Evolutionary conservation across 257 asterid species (phyloP), one percentile per base, ranked within the genome.

Genomic region (Ligustrum vulgare): DNA sequence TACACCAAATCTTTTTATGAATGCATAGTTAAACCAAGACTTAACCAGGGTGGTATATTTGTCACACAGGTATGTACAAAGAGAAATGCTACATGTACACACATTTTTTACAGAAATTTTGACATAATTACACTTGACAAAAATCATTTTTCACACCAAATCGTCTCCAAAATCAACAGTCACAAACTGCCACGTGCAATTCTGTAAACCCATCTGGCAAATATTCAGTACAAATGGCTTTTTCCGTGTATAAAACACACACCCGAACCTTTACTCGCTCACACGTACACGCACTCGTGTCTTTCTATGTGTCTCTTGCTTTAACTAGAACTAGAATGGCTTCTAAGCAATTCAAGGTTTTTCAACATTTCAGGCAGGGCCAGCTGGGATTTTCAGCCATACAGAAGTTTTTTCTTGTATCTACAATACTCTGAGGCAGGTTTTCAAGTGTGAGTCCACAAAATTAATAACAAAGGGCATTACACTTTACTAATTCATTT

Each of bases 401-500:
- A 90, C 96, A 43, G 97, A 94, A 81, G 98, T 94, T 4, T 94
- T 94, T 72, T 90, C 98, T 69, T 91, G 96, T 82, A 94, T 94
- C 81, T 88, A 83, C 90, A 94, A 94, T 83, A 94, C 97, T 32
- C 77, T 91, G 23, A 94, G 82, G 72, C 96, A 90, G 87, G 98
- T 94, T 78, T 91, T 94, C 94, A 91, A 90, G 79, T 89, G 98
- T 91, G 84, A 87, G 97, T 74, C 72, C 28, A 70, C 36, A 23
- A 67, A 3, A 56, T 58, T 60, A 0, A 60, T 4, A 22, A 60
- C 33, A 3, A 60, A 60, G 2, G 16, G 20, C 15, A 3, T 9
- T 58, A 2, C 22, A 8, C 66, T 58, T 22, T 0, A 58, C 33
- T 58, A 8, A 58, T 23, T 60, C 6, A 7, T 60, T 0, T 22